phyloP scores from a whole-genome alignment of 2,329 filamentous ascomycete genomes.

The Arthrobotrys musiformis region DNA sequence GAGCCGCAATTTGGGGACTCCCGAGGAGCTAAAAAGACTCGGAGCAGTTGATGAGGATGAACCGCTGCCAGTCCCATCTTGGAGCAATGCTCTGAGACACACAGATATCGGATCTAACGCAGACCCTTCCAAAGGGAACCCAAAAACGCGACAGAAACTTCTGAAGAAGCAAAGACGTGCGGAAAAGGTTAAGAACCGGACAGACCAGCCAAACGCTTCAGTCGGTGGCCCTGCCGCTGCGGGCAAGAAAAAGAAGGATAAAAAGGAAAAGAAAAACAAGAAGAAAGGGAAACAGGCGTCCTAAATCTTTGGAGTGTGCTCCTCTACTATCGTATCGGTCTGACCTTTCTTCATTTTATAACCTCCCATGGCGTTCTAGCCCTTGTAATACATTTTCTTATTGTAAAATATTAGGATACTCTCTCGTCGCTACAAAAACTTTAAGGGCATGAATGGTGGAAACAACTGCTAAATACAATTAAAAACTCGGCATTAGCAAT shows the following conservation, averaged over 20 bases:
- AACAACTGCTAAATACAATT: background rate
- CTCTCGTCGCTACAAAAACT: constrained; percentile 1
- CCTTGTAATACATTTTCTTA: constrained; percentile 32
- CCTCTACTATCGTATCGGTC: background rate
- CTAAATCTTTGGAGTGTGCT: constrained; percentile 11
- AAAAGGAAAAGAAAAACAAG: constrained; percentile 23
- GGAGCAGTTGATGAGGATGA: constrained; percentile 18
- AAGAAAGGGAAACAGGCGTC: constrained; percentile 28
- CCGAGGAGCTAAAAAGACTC: constrained; percentile 33
- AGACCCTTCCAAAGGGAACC: background rate
- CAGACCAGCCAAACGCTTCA: constrained; percentile 7
- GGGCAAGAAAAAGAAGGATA: constrained; percentile 16
- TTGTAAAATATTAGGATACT: constrained; percentile 35
- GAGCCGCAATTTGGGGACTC: constrained; percentile 33
- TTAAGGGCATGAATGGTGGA: background rate
- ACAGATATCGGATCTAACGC: background rate
- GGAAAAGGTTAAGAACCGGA: constrained; percentile 42
- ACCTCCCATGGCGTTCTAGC: constrained; percentile 1
- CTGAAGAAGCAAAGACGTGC: constrained; percentile 48
- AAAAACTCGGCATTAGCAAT: background rate
- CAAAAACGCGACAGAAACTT: constrained; percentile 6
- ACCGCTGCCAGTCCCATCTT: background rate
- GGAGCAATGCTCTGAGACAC: background rate
- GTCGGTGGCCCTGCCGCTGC: background rate
- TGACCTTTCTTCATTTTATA: background rate